Evolutionary conservation across 192 early-diverging fungal genomes (phyloP).

Genomic region (Piromyces finnis): DNA sequence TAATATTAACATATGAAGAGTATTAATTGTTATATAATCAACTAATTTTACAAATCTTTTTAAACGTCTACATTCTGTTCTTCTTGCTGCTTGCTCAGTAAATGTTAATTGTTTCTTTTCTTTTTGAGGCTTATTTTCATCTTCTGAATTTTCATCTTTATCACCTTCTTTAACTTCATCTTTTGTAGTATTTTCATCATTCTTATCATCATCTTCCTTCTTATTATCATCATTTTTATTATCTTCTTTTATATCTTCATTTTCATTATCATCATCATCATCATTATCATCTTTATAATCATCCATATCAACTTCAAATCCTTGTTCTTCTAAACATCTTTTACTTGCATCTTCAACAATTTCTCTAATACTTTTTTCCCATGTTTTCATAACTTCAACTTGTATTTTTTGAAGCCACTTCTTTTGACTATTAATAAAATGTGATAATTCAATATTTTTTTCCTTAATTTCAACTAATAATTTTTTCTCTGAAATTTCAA

Average conservation of each 20-base stretch:
- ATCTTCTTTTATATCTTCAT: neutral
- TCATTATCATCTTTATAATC: neutral
- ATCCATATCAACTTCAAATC: conserved; percentile 18
- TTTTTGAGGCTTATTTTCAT: neutral
- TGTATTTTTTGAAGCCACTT: conserved; percentile 15
- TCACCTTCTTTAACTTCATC: neutral
- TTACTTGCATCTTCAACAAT: conserved; percentile 20
- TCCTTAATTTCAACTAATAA: conserved; percentile 14
- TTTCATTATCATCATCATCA: neutral
- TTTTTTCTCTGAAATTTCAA: conserved; percentile 7
- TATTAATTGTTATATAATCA: conserved; percentile 34
- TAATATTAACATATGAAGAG: conserved; percentile 24
- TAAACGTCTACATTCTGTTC: conserved; percentile 25
- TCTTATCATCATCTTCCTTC: neutral
- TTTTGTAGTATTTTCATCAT: neutral
- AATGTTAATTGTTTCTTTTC: conserved; percentile 12
- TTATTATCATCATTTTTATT: neutral
- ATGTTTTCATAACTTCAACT: conserved; percentile 9
- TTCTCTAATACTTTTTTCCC: conserved; percentile 12
- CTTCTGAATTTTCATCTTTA: neutral
- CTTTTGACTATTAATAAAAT: conserved; percentile 24
- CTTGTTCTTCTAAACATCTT: conserved; percentile 19
- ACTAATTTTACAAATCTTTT: conserved; percentile 35
- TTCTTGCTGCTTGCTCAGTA: conserved; percentile 38
- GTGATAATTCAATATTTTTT: conserved; percentile 2